Evolutionary conservation across 129 eudicot genomes (phyloP).

Genomic region (Ambrosia trifida): DNA sequence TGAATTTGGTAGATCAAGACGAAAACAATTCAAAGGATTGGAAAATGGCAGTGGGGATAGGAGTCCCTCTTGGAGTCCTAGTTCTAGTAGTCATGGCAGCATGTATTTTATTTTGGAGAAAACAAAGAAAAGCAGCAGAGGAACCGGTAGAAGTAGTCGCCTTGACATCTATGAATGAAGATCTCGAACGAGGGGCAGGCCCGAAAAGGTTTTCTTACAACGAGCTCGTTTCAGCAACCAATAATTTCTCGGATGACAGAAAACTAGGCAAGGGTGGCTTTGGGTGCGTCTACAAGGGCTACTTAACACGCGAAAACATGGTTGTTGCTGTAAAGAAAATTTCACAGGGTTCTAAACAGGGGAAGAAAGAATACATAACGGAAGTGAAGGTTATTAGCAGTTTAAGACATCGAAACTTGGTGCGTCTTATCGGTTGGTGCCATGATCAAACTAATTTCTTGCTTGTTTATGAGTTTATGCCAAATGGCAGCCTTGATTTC

Average conservation of each 20-base stretch:
- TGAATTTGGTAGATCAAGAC: background rate
- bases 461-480: slow-evolving; percentile 26
- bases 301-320: slow-evolving; percentile 19
- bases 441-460: slow-evolving; percentile 55
- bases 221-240: slow-evolving; percentile 48
- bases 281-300: slow-evolving; percentile 39
- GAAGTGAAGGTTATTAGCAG: too few species aligned
- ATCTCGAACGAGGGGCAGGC: slow-evolving; percentile 51
- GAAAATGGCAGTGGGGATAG: slow-evolving; percentile 28
- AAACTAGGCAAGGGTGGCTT: slow-evolving; percentile 66
- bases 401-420: background rate
- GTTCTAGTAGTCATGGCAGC: slow-evolving; percentile 16
- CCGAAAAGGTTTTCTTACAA: slow-evolving; percentile 48
- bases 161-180: slow-evolving; percentile 43
- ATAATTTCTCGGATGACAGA: slow-evolving; percentile 43
- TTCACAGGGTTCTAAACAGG: slow-evolving; percentile 60
- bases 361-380: slow-evolving; percentile 37
- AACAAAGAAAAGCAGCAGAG: background rate
- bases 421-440: slow-evolving; percentile 69
- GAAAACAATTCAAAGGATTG: slow-evolving; percentile 21
- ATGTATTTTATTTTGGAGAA: slow-evolving; percentile 18
- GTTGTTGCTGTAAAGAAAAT: slow-evolving; percentile 59
- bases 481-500: slow-evolving; percentile 56
- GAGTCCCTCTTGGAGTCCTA: slow-evolving; percentile 21
- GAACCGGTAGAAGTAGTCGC: slow-evolving; percentile 13